Conservation (phyloP, 352 stramenopile species). For the Phytopythium oedochilum region DNA sequence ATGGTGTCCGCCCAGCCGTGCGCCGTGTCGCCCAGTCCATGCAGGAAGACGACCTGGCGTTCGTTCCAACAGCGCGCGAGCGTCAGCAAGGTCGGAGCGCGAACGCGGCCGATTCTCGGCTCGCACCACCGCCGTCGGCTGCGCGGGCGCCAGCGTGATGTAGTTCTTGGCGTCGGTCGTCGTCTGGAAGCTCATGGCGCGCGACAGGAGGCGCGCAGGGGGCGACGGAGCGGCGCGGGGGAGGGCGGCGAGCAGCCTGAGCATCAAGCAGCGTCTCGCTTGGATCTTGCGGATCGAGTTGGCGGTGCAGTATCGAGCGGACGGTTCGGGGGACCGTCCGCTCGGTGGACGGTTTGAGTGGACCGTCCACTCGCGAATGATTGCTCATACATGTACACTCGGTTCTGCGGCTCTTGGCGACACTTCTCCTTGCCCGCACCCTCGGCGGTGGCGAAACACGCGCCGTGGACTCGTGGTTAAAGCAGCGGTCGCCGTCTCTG, state of each 20-base stretch:
- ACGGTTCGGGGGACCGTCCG: no score
- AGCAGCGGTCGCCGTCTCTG: no score
- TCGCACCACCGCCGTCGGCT: constrained; percentile 2
- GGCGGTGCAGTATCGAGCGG: no score
- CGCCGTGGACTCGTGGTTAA: no score
- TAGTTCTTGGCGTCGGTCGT: constrained; percentile 3
- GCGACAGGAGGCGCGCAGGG: background rate
- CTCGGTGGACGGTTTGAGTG: no score
- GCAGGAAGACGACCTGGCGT: constrained; percentile 70
- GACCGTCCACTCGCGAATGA: no score
- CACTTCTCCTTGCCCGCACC: no score
- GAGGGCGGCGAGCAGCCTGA: background rate
- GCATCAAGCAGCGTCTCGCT: background rate
- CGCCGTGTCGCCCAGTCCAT: constrained; percentile 91
- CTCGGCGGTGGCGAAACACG: no score
- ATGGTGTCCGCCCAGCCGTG: constrained; percentile 76
- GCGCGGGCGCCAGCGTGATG: constrained; percentile 5
- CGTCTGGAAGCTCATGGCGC: constrained; percentile 8
- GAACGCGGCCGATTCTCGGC: background rate
- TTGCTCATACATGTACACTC: no score
- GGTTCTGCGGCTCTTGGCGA: no score
- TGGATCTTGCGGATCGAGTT: no score
- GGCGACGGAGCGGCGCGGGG: background rate
- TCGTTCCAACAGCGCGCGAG: background rate
- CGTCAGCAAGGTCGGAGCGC: background rate